A percentile compares a stretch with the other conserved stretches of the same genome.
phyloP scores from a whole-genome alignment of 2,329 filamentous ascomycete genomes.

The Cadophora sp. region DNA sequence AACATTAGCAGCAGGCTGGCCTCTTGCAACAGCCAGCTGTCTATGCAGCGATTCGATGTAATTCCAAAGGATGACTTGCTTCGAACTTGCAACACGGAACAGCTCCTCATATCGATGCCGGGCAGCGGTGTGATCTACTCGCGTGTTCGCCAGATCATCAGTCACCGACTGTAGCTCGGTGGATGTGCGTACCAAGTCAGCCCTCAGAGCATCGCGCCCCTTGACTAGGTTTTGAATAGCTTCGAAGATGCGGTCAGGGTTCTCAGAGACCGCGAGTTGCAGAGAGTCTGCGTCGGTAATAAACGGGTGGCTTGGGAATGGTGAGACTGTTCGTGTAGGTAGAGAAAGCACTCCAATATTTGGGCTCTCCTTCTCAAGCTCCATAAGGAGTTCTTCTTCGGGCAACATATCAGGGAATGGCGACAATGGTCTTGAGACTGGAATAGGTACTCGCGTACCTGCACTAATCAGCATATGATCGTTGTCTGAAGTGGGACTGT shows the following conservation, averaged over 20 bases:
- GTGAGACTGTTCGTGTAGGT: not conserved
- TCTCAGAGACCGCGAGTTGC: constrained; percentile 1
- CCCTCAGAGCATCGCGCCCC: constrained; percentile 17
- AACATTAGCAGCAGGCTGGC: not conserved
- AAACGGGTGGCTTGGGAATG: constrained; percentile 1
- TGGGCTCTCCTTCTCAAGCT: not conserved
- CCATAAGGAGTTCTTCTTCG: not conserved
- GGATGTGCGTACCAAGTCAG: not conserved
- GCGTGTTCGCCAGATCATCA: constrained; percentile 2
- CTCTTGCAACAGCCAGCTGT: not conserved
- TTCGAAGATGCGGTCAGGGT: constrained; percentile 18
- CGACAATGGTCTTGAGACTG: not conserved
- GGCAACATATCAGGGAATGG: not conserved
- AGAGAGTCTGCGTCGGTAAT: constrained; percentile 24
- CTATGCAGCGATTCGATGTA: constrained; percentile 19
- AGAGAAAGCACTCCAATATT: not conserved
- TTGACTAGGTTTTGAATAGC: constrained; percentile 14
- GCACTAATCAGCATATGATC: not conserved
- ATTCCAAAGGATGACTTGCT: constrained; percentile 31
- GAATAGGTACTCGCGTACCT: not conserved
- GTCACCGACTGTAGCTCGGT: not conserved
- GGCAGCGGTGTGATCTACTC: constrained; percentile 18
- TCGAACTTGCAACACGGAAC: constrained; percentile 13
- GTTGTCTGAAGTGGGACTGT: too few relatives aligned
- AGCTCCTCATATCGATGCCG: constrained; percentile 18